phyloP scores from a whole-genome alignment of 495 filamentous ascomycete species.

The Lophium mytilinum region DNA sequence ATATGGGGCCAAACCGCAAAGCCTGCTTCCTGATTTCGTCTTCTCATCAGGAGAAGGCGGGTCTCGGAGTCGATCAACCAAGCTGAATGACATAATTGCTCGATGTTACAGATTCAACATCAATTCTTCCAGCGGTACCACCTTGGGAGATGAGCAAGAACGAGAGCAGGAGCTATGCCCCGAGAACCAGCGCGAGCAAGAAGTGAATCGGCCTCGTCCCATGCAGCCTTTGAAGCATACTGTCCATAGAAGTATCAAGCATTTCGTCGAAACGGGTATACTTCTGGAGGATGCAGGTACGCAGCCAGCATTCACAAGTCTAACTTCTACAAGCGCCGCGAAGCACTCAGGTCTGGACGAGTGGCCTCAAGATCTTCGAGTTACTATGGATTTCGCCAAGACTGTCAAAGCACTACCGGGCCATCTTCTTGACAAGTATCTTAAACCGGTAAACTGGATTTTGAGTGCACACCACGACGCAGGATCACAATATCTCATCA shows the following conservation, averaged over 20 bases:
- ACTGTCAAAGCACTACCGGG: slow-evolving; percentile 36
- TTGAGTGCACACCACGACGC: slow-evolving; percentile 1
- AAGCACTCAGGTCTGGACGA: slow-evolving; percentile 24
- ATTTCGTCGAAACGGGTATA: slow-evolving; percentile 32
- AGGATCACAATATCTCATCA: slow-evolving; percentile 40
- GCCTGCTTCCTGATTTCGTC: background rate
- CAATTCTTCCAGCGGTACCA: slow-evolving; percentile 28
- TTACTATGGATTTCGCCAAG: slow-evolving; percentile 48
- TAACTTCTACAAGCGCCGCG: slow-evolving; percentile 37
- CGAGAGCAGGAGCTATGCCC: slow-evolving; percentile 58
- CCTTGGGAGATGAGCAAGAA: slow-evolving; percentile 61
- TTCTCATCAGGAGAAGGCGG: background rate
- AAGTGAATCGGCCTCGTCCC: slow-evolving; percentile 43
- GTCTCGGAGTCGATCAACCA: slow-evolving; percentile 5
- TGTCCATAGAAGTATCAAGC: slow-evolving; percentile 40
- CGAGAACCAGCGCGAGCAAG: slow-evolving; percentile 51
- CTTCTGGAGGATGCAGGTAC: slow-evolving; percentile 22
- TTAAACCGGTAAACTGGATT: slow-evolving; percentile 53
- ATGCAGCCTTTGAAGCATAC: slow-evolving; percentile 35
- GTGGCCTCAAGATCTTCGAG: slow-evolving; percentile 40
- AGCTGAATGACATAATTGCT: slow-evolving; percentile 29
- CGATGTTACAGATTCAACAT: slow-evolving; percentile 42
- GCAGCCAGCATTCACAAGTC: slow-evolving; percentile 41
- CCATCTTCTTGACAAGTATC: slow-evolving; percentile 40
- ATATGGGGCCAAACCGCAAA: slow-evolving; percentile 27